Evolutionary conservation across 2,329 filamentous ascomycete species (phyloP).

Genomic region (Myotisia sp.): DNA sequence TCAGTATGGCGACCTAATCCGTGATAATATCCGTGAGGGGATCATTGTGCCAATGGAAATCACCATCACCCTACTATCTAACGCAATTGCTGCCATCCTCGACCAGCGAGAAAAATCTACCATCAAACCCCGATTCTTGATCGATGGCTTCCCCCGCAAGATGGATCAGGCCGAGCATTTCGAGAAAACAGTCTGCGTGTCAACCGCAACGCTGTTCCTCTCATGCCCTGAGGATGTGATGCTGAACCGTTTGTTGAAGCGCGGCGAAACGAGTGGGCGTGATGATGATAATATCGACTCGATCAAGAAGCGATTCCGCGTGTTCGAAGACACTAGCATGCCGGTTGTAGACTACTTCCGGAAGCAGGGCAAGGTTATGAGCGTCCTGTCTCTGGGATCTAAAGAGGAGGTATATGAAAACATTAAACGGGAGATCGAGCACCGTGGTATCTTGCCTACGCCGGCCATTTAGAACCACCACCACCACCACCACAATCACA

Average conservation of each 20-base stretch:
- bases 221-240: constrained; percentile 85
- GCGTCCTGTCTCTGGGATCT: constrained; percentile 55
- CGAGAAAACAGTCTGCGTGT: constrained; percentile 73
- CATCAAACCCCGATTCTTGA: constrained; percentile 52
- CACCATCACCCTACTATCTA: constrained; percentile 82
- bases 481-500: no score
- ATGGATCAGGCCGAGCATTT: constrained; percentile 94
- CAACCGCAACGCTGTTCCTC: constrained; percentile 79
- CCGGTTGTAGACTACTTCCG: constrained; percentile 82
- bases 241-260: constrained; percentile 67
- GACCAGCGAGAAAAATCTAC: constrained; percentile 22
- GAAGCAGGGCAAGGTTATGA: constrained; percentile 61
- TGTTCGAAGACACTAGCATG: constrained; percentile 93
- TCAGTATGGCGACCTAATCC: constrained; percentile 86
- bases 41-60: constrained; percentile 98
- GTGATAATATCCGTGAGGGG: constrained; percentile 82
- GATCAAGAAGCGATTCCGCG: constrained; percentile 91
- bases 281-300: constrained; percentile 88
- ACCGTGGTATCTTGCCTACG: constrained; percentile 25
- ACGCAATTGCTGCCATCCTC: constrained; percentile 69
- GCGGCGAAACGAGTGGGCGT: constrained; percentile 83
- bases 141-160: constrained; percentile 82
- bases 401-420: constrained; percentile 51
- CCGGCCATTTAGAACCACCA: constrained; percentile 11
- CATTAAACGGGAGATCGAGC: constrained; percentile 36